Percentiles rank a stretch among this genome's conserved stretches.
Conservation (phyloP, 2,329 filamentous ascomycete species). For the Raffaelea deltoideospora region DNA sequence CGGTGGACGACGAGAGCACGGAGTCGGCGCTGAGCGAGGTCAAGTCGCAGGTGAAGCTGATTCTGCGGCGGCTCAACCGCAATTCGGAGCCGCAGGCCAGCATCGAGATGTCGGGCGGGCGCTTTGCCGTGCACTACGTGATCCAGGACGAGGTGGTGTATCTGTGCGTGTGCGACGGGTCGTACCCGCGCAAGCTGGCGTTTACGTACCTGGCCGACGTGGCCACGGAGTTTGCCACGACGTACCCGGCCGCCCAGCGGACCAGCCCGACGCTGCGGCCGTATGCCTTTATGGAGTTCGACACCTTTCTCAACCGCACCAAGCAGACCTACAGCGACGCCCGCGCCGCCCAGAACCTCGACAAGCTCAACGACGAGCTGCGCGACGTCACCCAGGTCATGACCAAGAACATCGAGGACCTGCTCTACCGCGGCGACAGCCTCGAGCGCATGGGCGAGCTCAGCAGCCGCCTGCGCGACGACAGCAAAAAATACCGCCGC, state of each 20-base stretch:
- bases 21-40: slow-evolving; percentile 69
- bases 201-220: slow-evolving; percentile 97
- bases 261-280: slow-evolving; percentile 63
- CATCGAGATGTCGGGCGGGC: slow-evolving; percentile 57
- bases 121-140: slow-evolving; percentile 73
- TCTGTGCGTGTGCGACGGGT: slow-evolving; percentile 81
- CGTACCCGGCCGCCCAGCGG: slow-evolving; percentile 61
- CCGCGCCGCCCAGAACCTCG: slow-evolving; percentile 79
- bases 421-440: slow-evolving; percentile 87
- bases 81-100: slow-evolving; percentile 82
- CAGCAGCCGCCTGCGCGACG: slow-evolving; percentile 71
- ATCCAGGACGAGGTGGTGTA: slow-evolving; percentile 79
- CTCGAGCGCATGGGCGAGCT: slow-evolving; percentile 96
- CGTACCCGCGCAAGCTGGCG: slow-evolving; percentile 93
- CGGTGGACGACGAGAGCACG: slow-evolving; percentile 74
- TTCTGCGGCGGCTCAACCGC: slow-evolving; percentile 75
- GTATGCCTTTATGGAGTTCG: slow-evolving; percentile 96
- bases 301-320: slow-evolving; percentile 87
- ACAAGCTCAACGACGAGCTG: slow-evolving; percentile 91
- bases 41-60: slow-evolving; percentile 79
- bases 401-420: slow-evolving; percentile 99
- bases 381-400: slow-evolving; percentile 97
- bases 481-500: slow-evolving; percentile 84
- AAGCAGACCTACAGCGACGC: slow-evolving; percentile 90
- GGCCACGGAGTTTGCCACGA: slow-evolving; percentile 75